phyloP scores from a whole-genome alignment of 768 basidiomycete genomes.

The Russula olivacea region DNA sequence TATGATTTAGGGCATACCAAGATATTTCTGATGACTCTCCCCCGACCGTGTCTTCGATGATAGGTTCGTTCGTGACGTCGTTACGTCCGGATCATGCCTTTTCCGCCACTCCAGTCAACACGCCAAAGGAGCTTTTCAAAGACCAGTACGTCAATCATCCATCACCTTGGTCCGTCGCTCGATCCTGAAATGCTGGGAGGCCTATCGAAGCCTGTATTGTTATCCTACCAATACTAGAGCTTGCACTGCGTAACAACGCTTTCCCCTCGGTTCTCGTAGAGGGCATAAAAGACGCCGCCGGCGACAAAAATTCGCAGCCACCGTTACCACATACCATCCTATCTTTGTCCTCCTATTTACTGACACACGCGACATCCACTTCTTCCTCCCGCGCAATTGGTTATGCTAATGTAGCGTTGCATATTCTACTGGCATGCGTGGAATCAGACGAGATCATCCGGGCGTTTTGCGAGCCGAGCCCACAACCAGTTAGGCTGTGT shows the following conservation, averaged over 20 bases:
- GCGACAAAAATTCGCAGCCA: constrained; percentile 29
- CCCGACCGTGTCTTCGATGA: constrained; percentile 44
- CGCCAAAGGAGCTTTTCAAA: constrained; percentile 50
- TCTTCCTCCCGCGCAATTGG: constrained; percentile 52
- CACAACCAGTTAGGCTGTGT: constrained; percentile 48
- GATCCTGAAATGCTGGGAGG: constrained; percentile 32
- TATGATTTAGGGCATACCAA: constrained; percentile 46
- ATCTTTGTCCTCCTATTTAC: constrained; percentile 56
- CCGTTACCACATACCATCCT: constrained; percentile 46
- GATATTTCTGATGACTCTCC: constrained; percentile 47
- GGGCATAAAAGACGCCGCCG: constrained; percentile 29
- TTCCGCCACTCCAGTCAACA: constrained; percentile 40
- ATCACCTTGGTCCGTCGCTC: background rate
- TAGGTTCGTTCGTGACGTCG: constrained; percentile 48
- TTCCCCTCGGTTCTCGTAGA: constrained; percentile 47
- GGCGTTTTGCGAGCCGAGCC: constrained; percentile 39
- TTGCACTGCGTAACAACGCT: constrained; percentile 43
- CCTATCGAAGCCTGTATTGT: constrained; percentile 57
- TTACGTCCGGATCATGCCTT: constrained; percentile 52
- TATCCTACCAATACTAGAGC: constrained; percentile 57
- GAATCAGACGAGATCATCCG: constrained; percentile 47
- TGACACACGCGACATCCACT: constrained; percentile 61
- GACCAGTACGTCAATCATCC: constrained; percentile 39
- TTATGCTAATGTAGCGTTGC: constrained; percentile 56
- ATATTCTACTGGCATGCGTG: constrained; percentile 45